Conservation (phyloP, 1,284 basidiomycete species). For the Xerocomus subilludens region DNA sequence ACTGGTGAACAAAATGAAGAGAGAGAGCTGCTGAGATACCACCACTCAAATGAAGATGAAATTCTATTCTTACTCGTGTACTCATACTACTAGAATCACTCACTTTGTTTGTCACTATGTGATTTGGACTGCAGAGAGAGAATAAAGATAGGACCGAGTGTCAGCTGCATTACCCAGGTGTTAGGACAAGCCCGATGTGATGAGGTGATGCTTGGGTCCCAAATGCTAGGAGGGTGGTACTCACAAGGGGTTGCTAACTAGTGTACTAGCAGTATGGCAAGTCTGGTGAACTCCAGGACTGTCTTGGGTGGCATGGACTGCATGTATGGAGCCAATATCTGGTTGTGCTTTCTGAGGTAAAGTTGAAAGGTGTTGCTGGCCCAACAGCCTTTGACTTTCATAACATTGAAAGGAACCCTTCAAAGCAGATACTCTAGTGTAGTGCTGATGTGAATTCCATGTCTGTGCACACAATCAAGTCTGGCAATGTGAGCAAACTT, state of each 20-base stretch:
- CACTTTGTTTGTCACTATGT: no score
- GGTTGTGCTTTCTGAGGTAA: neutral
- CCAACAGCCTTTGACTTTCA: neutral
- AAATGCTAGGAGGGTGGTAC: no score
- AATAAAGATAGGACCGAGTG: neutral
- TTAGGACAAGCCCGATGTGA: no score
- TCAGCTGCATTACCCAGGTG: neutral
- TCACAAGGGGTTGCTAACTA: neutral
- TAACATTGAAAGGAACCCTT: neutral
- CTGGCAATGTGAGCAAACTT: no score
- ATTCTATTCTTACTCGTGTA: neutral
- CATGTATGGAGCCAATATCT: conserved; percentile 8
- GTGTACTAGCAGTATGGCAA: neutral
- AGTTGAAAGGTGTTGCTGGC: neutral
- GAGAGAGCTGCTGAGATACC: neutral
- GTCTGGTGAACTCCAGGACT: neutral
- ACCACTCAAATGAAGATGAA: neutral
- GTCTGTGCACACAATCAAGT: neutral
- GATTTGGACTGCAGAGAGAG: no score
- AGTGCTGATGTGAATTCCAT: neutral
- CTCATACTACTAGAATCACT: neutral
- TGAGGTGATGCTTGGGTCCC: no score
- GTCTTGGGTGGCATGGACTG: neutral
- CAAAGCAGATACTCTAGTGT: neutral
- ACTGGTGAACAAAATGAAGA: neutral